A percentile compares a stretch with the other conserved stretches of the same genome.
phyloP scores from a whole-genome alignment of 2,329 filamentous ascomycete genomes.

The Hymenoscyphus fraxineus region DNA sequence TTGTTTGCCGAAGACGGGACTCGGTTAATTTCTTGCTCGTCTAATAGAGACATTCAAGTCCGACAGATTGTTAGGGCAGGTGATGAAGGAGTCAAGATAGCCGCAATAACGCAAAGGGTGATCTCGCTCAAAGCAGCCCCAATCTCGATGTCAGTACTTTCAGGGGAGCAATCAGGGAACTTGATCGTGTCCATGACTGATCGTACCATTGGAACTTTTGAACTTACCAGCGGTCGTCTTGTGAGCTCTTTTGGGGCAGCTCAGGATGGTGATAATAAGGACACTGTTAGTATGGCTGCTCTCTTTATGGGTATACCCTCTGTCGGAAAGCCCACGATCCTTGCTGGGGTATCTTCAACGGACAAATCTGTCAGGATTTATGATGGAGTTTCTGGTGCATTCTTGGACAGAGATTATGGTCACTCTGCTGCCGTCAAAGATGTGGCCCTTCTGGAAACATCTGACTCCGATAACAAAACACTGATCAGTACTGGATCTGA shows the following conservation, averaged over 20 bases:
- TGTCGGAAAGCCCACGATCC: conserved; percentile 54
- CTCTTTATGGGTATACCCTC: conserved; percentile 61
- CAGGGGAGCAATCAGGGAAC: conserved; percentile 49
- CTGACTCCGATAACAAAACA: conserved; percentile 51
- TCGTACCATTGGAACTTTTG: conserved; percentile 57
- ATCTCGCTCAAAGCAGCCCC: conserved; percentile 85
- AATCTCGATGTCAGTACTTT: conserved; percentile 72
- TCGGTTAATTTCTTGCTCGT: conserved; percentile 75
- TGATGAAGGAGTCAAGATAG: conserved; percentile 53
- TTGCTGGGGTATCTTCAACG: conserved; percentile 86
- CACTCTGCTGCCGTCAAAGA: conserved; percentile 93
- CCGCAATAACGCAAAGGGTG: conserved; percentile 72
- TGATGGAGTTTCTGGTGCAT: conserved; percentile 68
- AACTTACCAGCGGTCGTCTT: conserved; percentile 64
- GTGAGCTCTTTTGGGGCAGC: conserved; percentile 71
- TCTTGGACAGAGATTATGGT: conserved; percentile 87
- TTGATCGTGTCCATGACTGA: conserved; percentile 59
- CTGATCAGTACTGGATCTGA: conserved; percentile 75
- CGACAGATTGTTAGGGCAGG: conserved; percentile 69
- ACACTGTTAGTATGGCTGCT: conserved; percentile 79
- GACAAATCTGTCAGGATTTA: conserved; percentile 95
- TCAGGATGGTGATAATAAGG: conserved; percentile 72
- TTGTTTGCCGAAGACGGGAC: conserved; percentile 67
- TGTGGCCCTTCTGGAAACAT: conserved; percentile 63
- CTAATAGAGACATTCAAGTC: conserved; percentile 82